phyloP scores from a whole-genome alignment of 2,329 filamentous ascomycete species.

The Fusarium gaditjirri region DNA sequence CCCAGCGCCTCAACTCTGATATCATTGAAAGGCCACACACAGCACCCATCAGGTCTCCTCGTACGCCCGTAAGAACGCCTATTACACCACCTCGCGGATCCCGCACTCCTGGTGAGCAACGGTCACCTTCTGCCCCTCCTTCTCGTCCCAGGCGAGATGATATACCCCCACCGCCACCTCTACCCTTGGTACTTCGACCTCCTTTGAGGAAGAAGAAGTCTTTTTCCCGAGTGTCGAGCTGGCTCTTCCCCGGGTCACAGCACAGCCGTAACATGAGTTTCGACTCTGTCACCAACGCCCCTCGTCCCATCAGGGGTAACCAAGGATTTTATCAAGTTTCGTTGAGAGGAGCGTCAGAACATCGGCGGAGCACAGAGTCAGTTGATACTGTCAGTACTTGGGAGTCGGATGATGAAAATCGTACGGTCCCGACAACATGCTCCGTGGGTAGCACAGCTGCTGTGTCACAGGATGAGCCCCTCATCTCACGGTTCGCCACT shows the following conservation, averaged over 20 bases:
- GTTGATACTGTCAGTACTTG: conserved; percentile 62
- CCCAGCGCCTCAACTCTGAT: conserved; percentile 63
- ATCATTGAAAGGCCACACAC: conserved; percentile 50
- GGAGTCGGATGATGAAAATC: conserved; percentile 58
- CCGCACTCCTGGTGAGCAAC: conserved; percentile 46
- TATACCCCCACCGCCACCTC: conserved; percentile 62
- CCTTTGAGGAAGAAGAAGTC: conserved; percentile 74
- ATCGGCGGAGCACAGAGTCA: conserved; percentile 57
- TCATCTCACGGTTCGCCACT: conserved; percentile 48
- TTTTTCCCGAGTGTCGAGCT: conserved; percentile 69
- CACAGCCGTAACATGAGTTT: conserved; percentile 55
- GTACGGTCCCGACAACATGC: conserved; percentile 60
- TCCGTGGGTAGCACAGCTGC: conserved; percentile 60
- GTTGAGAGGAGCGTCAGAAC: conserved; percentile 45
- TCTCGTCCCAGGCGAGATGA: conserved; percentile 46
- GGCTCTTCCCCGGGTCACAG: conserved; percentile 61
- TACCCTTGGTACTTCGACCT: conserved; percentile 68
- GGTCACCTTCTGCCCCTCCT: conserved; percentile 44
- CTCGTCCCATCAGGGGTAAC: conserved; percentile 60
- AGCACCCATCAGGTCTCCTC: conserved; percentile 50
- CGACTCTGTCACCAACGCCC: conserved; percentile 65
- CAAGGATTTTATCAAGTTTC: conserved; percentile 70
- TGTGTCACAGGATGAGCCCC: conserved; percentile 52
- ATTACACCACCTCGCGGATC: conserved; percentile 43
- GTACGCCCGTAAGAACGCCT: conserved; percentile 48